Percentiles rank a stretch among this genome's conserved stretches.
Evolutionary conservation across 2,329 filamentous ascomycete species (phyloP).

Genomic region (Aureobasidium sp.): DNA sequence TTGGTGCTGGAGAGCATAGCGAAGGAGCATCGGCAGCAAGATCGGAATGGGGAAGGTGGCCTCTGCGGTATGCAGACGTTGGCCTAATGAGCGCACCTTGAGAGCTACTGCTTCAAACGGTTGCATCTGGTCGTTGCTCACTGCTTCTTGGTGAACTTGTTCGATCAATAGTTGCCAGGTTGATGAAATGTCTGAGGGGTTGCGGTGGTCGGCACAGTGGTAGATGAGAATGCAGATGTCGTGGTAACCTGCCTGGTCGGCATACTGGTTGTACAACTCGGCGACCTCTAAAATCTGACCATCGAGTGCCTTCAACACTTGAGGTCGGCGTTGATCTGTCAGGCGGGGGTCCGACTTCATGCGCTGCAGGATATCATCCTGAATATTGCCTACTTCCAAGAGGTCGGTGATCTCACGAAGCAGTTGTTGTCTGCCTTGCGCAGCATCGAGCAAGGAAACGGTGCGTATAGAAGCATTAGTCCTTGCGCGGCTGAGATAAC

Average conservation of each 20-base stretch:
- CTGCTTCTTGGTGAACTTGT: conserved; percentile 49
- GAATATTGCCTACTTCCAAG: conserved; percentile 88
- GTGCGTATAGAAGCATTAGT: conserved; percentile 84
- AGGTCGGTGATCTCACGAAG: conserved; percentile 78
- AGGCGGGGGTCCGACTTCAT: conserved; percentile 68
- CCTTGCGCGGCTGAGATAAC: conserved; percentile 82
- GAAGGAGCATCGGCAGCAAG: conserved; percentile 50
- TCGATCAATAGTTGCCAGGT: conserved; percentile 82
- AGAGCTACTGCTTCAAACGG: conserved; percentile 66
- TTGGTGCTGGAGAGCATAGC: conserved; percentile 46
- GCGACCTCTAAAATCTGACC: conserved; percentile 71
- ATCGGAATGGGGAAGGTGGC: conserved; percentile 31
- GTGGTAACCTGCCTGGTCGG: conserved; percentile 85
- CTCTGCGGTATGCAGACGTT: conserved; percentile 37
- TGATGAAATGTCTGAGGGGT: conserved; percentile 70
- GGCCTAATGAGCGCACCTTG: conserved; percentile 51
- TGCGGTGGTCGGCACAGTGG: conserved; percentile 84
- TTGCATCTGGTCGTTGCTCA: conserved; percentile 40
- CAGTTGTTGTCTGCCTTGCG: conserved; percentile 67
- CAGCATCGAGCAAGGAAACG: conserved; percentile 56
- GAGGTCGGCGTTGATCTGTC: conserved; percentile 51
- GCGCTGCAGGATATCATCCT: conserved; percentile 80
- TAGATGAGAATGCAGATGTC: conserved; percentile 91
- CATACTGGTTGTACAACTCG: conserved; percentile 89
- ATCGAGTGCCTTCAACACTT: conserved; percentile 63